Percentiles rank a stretch among this genome's conserved stretches.
phyloP scores from a whole-genome alignment of 148 eudicot species.

The Arbutus unedo region DNA sequence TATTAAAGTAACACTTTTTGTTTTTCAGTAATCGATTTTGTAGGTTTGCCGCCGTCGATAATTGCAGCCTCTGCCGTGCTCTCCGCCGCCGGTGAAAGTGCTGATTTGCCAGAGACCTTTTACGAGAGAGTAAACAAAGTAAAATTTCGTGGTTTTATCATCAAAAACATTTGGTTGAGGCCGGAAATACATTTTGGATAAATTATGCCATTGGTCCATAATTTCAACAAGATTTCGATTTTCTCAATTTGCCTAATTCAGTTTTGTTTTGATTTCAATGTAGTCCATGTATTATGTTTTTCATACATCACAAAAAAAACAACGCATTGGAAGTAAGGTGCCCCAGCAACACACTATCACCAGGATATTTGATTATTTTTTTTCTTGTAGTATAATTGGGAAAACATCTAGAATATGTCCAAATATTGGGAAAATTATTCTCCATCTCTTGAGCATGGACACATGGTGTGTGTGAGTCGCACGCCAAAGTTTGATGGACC shows the following conservation, averaged over 20 bases:
- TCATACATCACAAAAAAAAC: too few species aligned
- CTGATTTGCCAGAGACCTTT: slow-evolving; percentile 15
- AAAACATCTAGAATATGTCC: neutral
- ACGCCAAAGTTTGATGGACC: too few species aligned
- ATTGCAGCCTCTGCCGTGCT: slow-evolving; percentile 39
- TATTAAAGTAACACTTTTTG: neutral
- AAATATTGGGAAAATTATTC: neutral
- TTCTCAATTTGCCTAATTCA: neutral
- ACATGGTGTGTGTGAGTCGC: too few species aligned
- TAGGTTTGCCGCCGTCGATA: slow-evolving; percentile 27
- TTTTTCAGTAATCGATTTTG: slow-evolving; percentile 31
- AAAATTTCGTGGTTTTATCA: neutral
- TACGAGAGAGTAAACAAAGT: slow-evolving; percentile 27
- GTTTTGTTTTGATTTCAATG: neutral
- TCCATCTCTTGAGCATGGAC: too few species aligned
- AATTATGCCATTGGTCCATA: neutral
- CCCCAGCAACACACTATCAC: neutral
- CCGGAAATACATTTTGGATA: neutral
- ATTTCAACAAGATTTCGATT: neutral
- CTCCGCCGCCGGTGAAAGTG: slow-evolving; percentile 22
- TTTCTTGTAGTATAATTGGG: neutral
- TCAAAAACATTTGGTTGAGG: neutral
- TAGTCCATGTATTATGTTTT: neutral
- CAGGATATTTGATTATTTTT: neutral
- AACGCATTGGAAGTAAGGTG: neutral